Evolutionary conservation across 192 early-diverging fungal genomes (phyloP).

Genomic region (Helicostylum pulchrum): DNA sequence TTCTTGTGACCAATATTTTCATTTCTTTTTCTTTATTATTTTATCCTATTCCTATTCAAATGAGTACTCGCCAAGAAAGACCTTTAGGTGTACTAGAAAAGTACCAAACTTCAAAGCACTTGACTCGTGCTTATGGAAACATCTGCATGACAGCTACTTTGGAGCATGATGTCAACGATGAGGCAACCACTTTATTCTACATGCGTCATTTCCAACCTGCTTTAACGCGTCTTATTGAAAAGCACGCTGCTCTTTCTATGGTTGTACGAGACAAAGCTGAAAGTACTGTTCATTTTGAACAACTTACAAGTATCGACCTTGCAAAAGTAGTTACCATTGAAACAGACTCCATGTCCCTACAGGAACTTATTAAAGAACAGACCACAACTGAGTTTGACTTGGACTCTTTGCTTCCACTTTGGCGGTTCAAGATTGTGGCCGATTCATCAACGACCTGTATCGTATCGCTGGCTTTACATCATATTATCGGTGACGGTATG

Average conservation of each 20-base stretch:
- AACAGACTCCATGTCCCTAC: background rate
- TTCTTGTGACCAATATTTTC: background rate
- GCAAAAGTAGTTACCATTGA: conserved; percentile 6
- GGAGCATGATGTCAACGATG: background rate
- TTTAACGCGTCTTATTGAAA: conserved; percentile 19
- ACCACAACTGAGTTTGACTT: conserved; percentile 15
- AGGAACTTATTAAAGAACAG: conserved; percentile 14
- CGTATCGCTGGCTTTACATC: conserved; percentile 16
- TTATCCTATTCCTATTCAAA: background rate
- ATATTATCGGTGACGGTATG: conserved; percentile 30
- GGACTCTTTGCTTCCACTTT: conserved; percentile 18
- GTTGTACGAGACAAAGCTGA: conserved; percentile 6
- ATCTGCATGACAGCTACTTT: conserved; percentile 18
- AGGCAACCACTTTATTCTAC: conserved; percentile 4
- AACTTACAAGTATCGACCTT: conserved; percentile 14
- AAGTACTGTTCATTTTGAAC: conserved; percentile 17
- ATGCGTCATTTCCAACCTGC: conserved; percentile 19
- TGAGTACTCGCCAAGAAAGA: background rate
- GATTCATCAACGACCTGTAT: background rate
- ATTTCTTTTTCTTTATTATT: background rate
- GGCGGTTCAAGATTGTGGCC: conserved; percentile 15
- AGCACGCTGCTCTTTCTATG: conserved; percentile 11
- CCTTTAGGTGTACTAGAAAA: conserved; percentile 31
- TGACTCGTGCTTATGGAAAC: conserved; percentile 27
- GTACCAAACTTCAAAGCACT: conserved; percentile 27